Evolutionary conservation across 2,329 filamentous ascomycete genomes (phyloP).

Genomic region (Aspergillus calidoustus): DNA sequence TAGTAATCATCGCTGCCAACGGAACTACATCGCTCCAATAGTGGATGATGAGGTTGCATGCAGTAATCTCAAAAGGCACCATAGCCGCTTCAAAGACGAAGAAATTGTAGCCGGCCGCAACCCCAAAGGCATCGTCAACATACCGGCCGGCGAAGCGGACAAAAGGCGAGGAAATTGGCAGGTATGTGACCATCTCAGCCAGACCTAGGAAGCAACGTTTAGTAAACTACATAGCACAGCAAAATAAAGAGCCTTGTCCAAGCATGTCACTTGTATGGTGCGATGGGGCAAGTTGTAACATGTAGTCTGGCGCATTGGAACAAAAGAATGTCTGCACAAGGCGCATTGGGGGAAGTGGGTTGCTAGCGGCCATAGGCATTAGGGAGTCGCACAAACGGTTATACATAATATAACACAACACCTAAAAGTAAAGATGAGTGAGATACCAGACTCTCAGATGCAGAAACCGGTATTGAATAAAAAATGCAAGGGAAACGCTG

Average conservation of each 20-base stretch:
- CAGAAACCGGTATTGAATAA: neutral
- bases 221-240: slow-evolving; percentile 22
- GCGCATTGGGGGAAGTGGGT: slow-evolving; percentile 17
- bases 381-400: slow-evolving; percentile 48
- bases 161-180: slow-evolving; percentile 53
- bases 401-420: slow-evolving; percentile 51
- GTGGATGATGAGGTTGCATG: slow-evolving; percentile 54
- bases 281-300: slow-evolving; percentile 2
- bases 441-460: slow-evolving; percentile 31
- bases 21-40: slow-evolving; percentile 56
- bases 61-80: slow-evolving; percentile 58
- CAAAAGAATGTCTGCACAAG: neutral
- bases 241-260: neutral
- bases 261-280: neutral
- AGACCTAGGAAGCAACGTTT: slow-evolving; percentile 39
- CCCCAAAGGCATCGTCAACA: slow-evolving; percentile 55
- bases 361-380: slow-evolving; percentile 18
- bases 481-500: neutral
- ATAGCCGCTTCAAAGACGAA: slow-evolving; percentile 57
- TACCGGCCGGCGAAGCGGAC: slow-evolving; percentile 53
- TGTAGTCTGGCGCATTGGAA: slow-evolving; percentile 1
- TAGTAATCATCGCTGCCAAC: slow-evolving; percentile 51
- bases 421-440: slow-evolving; percentile 41
- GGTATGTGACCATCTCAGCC: slow-evolving; percentile 57
- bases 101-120: slow-evolving; percentile 56